Percentiles rank a stretch among this genome's conserved stretches.
These are phyloP conservation scores for Chlamydomonas applanata DNA, from an alignment of 139 green algal species.

Conservation along the genomic window DNA sequence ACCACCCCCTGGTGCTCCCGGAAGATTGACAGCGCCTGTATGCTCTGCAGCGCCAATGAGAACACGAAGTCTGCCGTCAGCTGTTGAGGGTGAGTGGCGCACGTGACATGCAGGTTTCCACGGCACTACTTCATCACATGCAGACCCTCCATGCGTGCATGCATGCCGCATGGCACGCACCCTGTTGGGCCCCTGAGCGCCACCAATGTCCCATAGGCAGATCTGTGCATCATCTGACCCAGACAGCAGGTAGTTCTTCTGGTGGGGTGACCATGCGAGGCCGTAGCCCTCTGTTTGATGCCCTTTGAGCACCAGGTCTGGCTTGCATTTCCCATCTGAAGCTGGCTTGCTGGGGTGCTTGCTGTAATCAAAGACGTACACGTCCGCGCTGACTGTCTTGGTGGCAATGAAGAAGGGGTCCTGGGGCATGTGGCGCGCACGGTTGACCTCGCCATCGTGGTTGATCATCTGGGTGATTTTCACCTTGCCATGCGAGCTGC, in stretches of 20 bases:
- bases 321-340: constrained; percentile 74
- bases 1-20: constrained; percentile 78
- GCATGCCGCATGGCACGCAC: constrained; percentile 5
- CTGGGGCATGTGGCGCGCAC: constrained; percentile 63
- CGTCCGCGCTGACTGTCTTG: constrained; percentile 88
- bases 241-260: constrained; percentile 79
- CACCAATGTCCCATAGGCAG: constrained; percentile 96
- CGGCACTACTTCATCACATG: neutral
- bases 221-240: constrained; percentile 97
- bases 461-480: constrained; percentile 96
- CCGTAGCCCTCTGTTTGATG: constrained; percentile 97
- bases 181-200: neutral
- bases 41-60: too few species aligned
- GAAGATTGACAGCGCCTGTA: constrained; percentile 73
- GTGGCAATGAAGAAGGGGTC: constrained; percentile 96
- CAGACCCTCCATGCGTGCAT: too few species aligned
- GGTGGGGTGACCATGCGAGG: constrained; percentile 90
- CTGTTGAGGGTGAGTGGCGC: too few species aligned
- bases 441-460: constrained; percentile 98
- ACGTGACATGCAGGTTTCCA: neutral
- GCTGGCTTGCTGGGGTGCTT: constrained; percentile 92
- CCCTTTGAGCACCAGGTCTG: constrained; percentile 80
- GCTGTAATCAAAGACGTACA: constrained; percentile 97
- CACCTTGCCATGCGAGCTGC: constrained; percentile 70
- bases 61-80: too few species aligned